Evolutionary conservation across 176 grass and related monocot genomes (phyloP).

Genomic region (Eragrostis curvula): DNA sequence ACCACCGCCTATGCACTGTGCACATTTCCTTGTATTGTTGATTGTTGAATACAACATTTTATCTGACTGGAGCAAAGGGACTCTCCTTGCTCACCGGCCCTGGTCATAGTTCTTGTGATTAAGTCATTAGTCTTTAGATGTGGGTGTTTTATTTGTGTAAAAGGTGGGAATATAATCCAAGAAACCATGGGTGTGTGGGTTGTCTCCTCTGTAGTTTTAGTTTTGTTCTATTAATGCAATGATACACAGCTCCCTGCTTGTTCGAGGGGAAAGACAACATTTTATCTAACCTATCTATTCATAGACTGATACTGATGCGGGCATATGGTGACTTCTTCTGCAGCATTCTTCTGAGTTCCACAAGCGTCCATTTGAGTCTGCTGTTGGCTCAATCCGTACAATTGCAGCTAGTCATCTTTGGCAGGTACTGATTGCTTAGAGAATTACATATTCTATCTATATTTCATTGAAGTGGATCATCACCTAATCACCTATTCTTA

Average conservation of each 20-base stretch:
- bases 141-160: too few species aligned
- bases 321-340: constrained; percentile 29
- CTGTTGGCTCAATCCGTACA: constrained; percentile 87
- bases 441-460: constrained; percentile 23
- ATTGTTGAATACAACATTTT: constrained; percentile 27
- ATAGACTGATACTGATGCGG: neutral
- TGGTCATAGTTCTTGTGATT: too few species aligned
- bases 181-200: too few species aligned
- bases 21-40: constrained; percentile 11
- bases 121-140: too few species aligned
- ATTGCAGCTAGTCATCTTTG: constrained; percentile 97
- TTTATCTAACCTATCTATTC: neutral
- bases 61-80: neutral
- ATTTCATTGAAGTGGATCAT: constrained; percentile 39
- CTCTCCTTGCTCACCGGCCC: too few species aligned
- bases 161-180: too few species aligned
- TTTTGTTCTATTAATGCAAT: too few species aligned
- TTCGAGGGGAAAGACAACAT: neutral
- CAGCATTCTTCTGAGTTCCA: constrained; percentile 97
- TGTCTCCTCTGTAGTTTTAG: too few species aligned
- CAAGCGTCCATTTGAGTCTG: constrained; percentile 92
- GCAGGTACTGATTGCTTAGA: constrained; percentile 66
- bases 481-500: constrained; percentile 36
- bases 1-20: neutral
- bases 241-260: too few species aligned